These are phyloP conservation scores for Suhomyces maxii DNA, from an alignment of 1,139 yeast genomes.

Conservation along the genomic window DNA sequence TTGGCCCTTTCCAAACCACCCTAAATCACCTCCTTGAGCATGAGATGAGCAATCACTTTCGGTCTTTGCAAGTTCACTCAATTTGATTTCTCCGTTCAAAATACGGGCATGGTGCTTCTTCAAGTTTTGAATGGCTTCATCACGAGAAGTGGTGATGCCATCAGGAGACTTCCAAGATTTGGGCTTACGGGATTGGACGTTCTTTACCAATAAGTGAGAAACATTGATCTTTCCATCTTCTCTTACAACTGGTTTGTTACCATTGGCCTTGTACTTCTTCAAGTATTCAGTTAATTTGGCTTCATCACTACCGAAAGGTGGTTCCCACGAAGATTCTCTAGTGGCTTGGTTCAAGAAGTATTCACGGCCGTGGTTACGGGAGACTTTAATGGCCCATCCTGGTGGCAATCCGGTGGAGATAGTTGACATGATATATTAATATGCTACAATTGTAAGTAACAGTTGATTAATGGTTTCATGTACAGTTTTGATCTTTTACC, in stretches of 20 bases:
- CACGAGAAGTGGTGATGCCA: slow-evolving; percentile 71
- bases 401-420: slow-evolving; percentile 72
- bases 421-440: neutral
- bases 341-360: slow-evolving; percentile 75
- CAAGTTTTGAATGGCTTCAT: slow-evolving; percentile 74
- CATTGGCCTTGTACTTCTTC: slow-evolving; percentile 47
- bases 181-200: slow-evolving; percentile 81
- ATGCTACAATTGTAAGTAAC: neutral
- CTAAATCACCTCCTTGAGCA: slow-evolving; percentile 87
- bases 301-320: slow-evolving; percentile 81
- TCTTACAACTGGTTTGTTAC: slow-evolving; percentile 60
- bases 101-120: slow-evolving; percentile 61
- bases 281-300: slow-evolving; percentile 60
- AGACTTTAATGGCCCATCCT: slow-evolving; percentile 79
- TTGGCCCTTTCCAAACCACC: slow-evolving; percentile 82
- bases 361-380: slow-evolving; percentile 81
- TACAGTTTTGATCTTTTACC: neutral
- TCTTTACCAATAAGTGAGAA: slow-evolving; percentile 77
- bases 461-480: neutral
- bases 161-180: slow-evolving; percentile 84
- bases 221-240: slow-evolving; percentile 46
- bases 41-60: slow-evolving; percentile 92
- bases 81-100: slow-evolving; percentile 64
- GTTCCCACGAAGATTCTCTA: slow-evolving; percentile 83
- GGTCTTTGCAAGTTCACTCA: slow-evolving; percentile 72